Conservation (phyloP, 257 asterid genomes). For the Henckelia pumila region DNA sequence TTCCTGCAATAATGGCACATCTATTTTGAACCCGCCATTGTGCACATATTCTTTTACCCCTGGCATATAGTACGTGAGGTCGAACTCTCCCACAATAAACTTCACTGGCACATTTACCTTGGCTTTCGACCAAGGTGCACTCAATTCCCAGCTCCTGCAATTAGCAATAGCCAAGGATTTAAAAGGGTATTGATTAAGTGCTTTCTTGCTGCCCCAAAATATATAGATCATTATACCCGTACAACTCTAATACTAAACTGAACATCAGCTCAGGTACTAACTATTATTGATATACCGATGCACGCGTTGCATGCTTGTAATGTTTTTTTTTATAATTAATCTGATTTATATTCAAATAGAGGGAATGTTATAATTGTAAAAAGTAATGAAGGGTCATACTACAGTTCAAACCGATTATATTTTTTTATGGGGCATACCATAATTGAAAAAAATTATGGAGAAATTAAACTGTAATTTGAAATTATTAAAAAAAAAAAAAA, state of each 20-base stretch:
- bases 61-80: constrained; percentile 56
- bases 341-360: too few species aligned
- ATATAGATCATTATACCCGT: too few species aligned
- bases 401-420: too few species aligned
- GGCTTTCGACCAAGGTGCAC: constrained; percentile 63
- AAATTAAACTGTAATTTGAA: too few species aligned
- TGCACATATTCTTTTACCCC: constrained; percentile 61
- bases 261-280: neutral
- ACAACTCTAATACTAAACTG: neutral
- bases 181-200: neutral
- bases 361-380: too few species aligned
- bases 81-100: constrained; percentile 66
- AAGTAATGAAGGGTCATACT: too few species aligned
- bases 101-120: constrained; percentile 54
- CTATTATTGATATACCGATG: too few species aligned
- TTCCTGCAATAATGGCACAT: constrained; percentile 58
- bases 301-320: too few species aligned
- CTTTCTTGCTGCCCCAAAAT: neutral
- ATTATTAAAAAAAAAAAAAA: too few species aligned
- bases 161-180: constrained; percentile 18
- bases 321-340: too few species aligned
- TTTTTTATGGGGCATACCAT: too few species aligned
- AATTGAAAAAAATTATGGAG: too few species aligned
- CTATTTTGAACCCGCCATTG: constrained; percentile 63
- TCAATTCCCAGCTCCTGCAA: constrained; percentile 69